A percentile compares a stretch with the other conserved stretches of the same genome.
These are phyloP conservation scores for Fusarium begoniae DNA, from an alignment of 2,329 filamentous ascomycete genomes.

Conservation along the genomic window DNA sequence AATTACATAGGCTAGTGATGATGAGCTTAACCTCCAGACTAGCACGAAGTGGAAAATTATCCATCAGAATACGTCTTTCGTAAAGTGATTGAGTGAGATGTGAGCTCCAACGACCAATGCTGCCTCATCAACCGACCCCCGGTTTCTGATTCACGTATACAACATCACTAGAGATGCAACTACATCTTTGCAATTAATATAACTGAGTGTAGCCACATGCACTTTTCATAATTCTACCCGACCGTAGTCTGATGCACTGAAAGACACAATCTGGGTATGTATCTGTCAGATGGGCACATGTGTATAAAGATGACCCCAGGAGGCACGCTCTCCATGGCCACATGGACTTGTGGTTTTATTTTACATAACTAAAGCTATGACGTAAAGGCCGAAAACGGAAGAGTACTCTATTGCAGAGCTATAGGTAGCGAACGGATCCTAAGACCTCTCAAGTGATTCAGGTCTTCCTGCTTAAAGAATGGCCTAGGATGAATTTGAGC, in stretches of 20 bases:
- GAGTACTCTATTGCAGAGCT: neutral
- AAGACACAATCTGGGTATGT: neutral
- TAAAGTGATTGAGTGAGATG: neutral
- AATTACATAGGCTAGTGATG: conserved; percentile 4
- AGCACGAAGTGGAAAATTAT: neutral
- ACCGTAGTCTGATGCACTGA: no score
- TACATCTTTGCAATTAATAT: neutral
- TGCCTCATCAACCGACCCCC: neutral
- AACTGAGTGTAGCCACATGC: rapidly evolving
- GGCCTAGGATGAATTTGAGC: neutral
- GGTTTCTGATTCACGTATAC: neutral
- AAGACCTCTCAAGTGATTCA: neutral
- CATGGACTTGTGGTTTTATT: neutral
- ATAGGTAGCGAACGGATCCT: neutral
- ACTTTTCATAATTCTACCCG: rapidly evolving
- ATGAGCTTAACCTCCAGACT: neutral
- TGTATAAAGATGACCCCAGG: neutral
- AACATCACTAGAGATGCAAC: rapidly evolving
- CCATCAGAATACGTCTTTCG: neutral
- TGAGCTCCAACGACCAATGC: no score
- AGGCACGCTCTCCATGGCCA: no score
- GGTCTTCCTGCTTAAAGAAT: no score
- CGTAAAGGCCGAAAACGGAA: neutral
- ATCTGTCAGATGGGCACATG: neutral
- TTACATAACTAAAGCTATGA: neutral